Evolutionary conservation across 1,284 basidiomycete species (phyloP), one percentile per base, ranked within the genome.

Genomic region (Sporisorium scitamineum): DNA sequence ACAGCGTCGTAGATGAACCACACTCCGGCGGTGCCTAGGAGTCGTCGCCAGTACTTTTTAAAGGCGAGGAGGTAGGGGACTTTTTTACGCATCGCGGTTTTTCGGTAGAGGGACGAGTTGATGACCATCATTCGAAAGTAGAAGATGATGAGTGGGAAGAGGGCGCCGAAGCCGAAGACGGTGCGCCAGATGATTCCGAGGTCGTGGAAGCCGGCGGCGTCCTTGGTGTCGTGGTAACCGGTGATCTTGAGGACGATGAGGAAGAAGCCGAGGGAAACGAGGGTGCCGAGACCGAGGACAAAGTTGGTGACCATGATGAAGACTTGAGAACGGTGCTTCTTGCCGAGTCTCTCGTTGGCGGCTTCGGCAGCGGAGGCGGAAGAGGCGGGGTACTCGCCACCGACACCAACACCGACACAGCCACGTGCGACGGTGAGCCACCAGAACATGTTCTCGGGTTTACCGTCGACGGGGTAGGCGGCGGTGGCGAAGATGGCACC

Each of bases 331-430:
- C 92, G 89, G 54, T 88, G 86, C 72, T 89, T 88, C 37, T 89
- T 68, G 84, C 89, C 89, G 34, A 76, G 65, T 70, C 89, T 89
- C 85, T 93, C 92, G 78, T 93, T 93, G 11, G 91, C 91, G 34
- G 91, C 90, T 82, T 93, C 91, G 45, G 88, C 90, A 1, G 91
- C 91, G 32, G 88, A 88, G 0, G 91, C 90, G 2, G 89, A 90
- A 13, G 90, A 91, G 2, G 91, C 91, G 0, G 92, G 91, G 83
- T 93, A 93, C 86, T 93, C 92, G 14, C 92, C 92, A 26, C 92
- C 91, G 7, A 91, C 91, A 78, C 91, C 91, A 45, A 92, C 87
- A 47, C 92, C 92, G 39, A 90, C 91, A 32, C 91, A 88, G 29
- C 92, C 92, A 76, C 91, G 87, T 14, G 91, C 90, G 68, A 93